Evolutionary conservation across 495 filamentous ascomycete genomes (phyloP).

Genomic region (Clohesyomyces aquaticus): DNA sequence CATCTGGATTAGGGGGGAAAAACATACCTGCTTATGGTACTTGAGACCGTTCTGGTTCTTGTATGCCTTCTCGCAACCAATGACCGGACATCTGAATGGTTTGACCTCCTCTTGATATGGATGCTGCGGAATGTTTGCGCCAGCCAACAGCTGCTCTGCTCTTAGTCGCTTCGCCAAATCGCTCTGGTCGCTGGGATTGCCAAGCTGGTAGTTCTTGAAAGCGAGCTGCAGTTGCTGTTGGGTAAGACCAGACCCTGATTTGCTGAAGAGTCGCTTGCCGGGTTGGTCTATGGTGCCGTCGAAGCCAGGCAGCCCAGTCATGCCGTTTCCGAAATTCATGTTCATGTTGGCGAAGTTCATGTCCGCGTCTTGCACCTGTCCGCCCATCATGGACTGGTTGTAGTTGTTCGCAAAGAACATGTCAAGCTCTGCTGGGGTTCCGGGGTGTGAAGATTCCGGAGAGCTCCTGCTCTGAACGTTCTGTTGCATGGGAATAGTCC

Average conservation of each 20-base stretch:
- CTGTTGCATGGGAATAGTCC: slow-evolving; percentile 54
- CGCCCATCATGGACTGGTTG: slow-evolving; percentile 26
- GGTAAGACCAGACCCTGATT: slow-evolving; percentile 67
- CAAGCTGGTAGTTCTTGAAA: slow-evolving; percentile 68
- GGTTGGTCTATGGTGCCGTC: slow-evolving; percentile 91
- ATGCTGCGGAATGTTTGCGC: slow-evolving; percentile 40
- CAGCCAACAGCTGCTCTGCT: slow-evolving; percentile 73
- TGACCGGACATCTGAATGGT: slow-evolving; percentile 95
- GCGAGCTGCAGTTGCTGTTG: slow-evolving; percentile 64
- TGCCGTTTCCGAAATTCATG: too few species aligned
- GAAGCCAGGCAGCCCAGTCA: slow-evolving; percentile 32
- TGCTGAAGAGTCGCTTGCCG: slow-evolving; percentile 89
- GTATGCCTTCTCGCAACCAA: slow-evolving; percentile 98
- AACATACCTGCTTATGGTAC: slow-evolving; percentile 73
- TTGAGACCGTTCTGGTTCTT: slow-evolving; percentile 99
- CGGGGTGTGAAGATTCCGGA: slow-evolving; percentile 74
- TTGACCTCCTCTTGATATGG: slow-evolving; percentile 70
- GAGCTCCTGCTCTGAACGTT: slow-evolving; percentile 68
- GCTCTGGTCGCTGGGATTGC: slow-evolving; percentile 61
- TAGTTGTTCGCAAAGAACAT: slow-evolving; percentile 42
- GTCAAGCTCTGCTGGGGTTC: slow-evolving; percentile 68
- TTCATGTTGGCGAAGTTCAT: slow-evolving; percentile 40
- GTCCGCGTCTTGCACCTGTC: slow-evolving; percentile 29
- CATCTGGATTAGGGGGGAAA: background rate
- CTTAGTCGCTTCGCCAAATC: slow-evolving; percentile 70